Evolutionary conservation across 129 eudicot species (phyloP).

Genomic region (Logfia minima): DNA sequence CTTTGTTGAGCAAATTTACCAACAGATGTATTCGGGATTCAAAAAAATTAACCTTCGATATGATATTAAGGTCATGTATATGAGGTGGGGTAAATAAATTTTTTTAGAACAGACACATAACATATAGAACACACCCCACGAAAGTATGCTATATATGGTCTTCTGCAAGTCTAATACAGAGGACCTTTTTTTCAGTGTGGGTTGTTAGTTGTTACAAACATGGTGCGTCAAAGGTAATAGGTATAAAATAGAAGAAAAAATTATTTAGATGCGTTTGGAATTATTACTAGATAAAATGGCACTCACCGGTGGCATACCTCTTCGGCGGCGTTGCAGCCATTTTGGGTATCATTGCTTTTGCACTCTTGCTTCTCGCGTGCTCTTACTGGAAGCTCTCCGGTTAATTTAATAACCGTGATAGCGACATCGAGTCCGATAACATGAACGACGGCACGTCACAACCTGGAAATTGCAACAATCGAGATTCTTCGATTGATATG

Average conservation of each 20-base stretch:
- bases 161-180: too few species aligned
- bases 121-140: background rate
- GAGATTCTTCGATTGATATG: slow-evolving; percentile 22
- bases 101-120: background rate
- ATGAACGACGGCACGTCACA: slow-evolving; percentile 13
- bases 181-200: too few species aligned
- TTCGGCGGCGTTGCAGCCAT: slow-evolving; percentile 89
- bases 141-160: too few species aligned
- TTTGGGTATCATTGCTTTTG: slow-evolving; percentile 71
- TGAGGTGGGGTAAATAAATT: background rate
- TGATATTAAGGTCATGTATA: background rate
- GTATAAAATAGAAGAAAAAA: too few species aligned
- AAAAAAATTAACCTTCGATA: too few species aligned
- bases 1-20: too few species aligned
- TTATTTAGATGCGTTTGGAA: too few species aligned
- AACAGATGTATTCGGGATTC: too few species aligned
- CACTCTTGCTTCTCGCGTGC: slow-evolving; percentile 69
- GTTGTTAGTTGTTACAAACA: too few species aligned
- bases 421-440: slow-evolving; percentile 49
- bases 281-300: slow-evolving; percentile 6
- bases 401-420: slow-evolving; percentile 28
- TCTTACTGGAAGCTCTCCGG: slow-evolving; percentile 84
- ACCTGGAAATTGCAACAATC: background rate
- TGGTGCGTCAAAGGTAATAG: too few species aligned
- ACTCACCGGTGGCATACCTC: slow-evolving; percentile 75